phyloP scores from a whole-genome alignment of 148 eudicot genomes.

The Vaccinium vitisidaea region DNA sequence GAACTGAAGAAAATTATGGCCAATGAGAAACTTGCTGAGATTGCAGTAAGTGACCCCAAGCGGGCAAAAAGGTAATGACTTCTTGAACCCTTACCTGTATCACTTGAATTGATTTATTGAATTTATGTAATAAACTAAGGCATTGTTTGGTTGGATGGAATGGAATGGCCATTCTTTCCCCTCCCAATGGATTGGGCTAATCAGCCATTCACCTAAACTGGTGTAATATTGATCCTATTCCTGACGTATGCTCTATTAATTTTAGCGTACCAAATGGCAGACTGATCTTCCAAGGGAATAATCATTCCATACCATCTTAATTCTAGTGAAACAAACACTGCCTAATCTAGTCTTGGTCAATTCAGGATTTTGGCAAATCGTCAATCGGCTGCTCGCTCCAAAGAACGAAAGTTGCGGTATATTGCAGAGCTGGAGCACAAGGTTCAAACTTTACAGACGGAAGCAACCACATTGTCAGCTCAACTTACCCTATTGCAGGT shows the following conservation, averaged over 20 bases:
- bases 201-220: background rate
- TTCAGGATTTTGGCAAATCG: constrained; percentile 90
- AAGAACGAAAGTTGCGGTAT: constrained; percentile 86
- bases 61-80: constrained; percentile 78
- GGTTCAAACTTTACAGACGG: constrained; percentile 91
- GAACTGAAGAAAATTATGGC: constrained; percentile 95
- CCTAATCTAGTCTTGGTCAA: background rate
- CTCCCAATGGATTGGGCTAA: background rate
- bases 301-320: background rate
- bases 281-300: background rate
- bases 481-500: constrained; percentile 93
- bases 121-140: background rate
- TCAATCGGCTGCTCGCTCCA: constrained; percentile 97
- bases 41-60: constrained; percentile 82
- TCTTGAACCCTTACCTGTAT: background rate
- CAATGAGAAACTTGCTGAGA: constrained; percentile 88
- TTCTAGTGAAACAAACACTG: background rate
- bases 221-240: background rate
- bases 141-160: background rate
- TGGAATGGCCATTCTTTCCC: background rate
- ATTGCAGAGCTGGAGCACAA: constrained; percentile 93
- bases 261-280: background rate
- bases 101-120: background rate
- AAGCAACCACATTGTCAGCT: constrained; percentile 95
- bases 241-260: background rate